Percentiles rank a stretch among this genome's conserved stretches.
Evolutionary conservation across 2,329 filamentous ascomycete species (phyloP).

Genomic region (Sclerotinia nivalis): DNA sequence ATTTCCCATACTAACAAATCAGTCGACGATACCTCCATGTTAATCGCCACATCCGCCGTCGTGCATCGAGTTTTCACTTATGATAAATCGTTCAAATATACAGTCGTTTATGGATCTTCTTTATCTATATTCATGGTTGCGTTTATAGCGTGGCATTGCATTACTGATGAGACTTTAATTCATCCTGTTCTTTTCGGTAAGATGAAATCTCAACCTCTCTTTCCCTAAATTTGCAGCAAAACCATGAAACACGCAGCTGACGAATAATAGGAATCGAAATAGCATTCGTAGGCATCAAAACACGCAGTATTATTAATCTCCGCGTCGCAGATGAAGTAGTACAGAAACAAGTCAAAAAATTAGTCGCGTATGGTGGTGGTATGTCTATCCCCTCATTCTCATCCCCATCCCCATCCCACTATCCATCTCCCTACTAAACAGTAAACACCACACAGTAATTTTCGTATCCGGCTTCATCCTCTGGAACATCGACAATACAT

Average conservation of each 20-base stretch:
- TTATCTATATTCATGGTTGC: constrained; percentile 45
- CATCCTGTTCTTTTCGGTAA: constrained; percentile 33
- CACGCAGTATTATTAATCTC: constrained; percentile 35
- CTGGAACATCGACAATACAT: constrained; percentile 59
- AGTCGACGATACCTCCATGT: constrained; percentile 61
- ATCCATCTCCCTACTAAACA: too few relatives aligned
- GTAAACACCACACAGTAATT: constrained; percentile 29
- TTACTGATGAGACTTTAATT: constrained; percentile 29
- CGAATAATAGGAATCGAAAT: constrained; percentile 30
- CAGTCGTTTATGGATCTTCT: constrained; percentile 45
- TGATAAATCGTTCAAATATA: constrained; percentile 49
- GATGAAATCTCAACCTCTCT: neutral
- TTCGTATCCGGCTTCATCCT: constrained; percentile 52
- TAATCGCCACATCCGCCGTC: constrained; percentile 53
- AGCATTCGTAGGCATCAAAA: constrained; percentile 30
- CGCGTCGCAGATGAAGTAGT: constrained; percentile 34
- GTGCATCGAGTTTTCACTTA: constrained; percentile 52
- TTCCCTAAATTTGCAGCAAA: neutral
- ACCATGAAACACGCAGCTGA: neutral
- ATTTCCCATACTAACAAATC: constrained; percentile 40
- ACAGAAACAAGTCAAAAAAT: constrained; percentile 32
- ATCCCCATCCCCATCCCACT: neutral
- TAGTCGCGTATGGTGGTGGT: constrained; percentile 36
- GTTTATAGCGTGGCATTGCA: constrained; percentile 45
- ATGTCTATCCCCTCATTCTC: constrained; percentile 12